These are phyloP conservation scores for Sporothrix globosa DNA, from an alignment of 2,329 filamentous ascomycete species.

Conservation along the genomic window DNA sequence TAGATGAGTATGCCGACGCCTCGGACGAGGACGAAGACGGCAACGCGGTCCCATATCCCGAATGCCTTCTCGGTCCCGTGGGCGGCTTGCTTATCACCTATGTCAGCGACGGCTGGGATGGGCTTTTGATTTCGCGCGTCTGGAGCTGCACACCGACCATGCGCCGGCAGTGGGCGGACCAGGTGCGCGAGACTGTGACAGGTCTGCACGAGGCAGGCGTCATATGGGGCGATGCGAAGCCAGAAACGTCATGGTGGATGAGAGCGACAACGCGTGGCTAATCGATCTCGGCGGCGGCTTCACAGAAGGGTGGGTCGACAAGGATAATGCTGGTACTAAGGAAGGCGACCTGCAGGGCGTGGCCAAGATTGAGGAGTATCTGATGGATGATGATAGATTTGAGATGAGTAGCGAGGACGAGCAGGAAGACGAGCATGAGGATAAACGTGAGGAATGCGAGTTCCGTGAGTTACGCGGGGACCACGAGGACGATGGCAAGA, in stretches of 20 bases:
- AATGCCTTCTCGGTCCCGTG: constrained; percentile 20
- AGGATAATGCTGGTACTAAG: constrained; percentile 17
- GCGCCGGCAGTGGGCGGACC: constrained; percentile 17
- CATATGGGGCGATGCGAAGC: constrained; percentile 17
- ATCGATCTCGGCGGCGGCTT: constrained; percentile 21
- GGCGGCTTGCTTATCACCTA: constrained; percentile 21
- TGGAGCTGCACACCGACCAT: constrained; percentile 16
- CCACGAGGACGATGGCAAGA: neutral
- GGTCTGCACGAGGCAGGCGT: constrained; percentile 12
- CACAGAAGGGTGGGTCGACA: constrained; percentile 19
- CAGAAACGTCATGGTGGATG: constrained; percentile 21
- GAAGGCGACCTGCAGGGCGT: constrained; percentile 23
- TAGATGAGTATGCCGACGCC: constrained; percentile 15
- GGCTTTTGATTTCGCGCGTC: constrained; percentile 8
- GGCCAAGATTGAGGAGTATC: constrained; percentile 23
- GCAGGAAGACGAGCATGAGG: neutral
- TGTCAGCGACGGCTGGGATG: constrained; percentile 24
- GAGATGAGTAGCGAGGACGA: constrained; percentile 20
- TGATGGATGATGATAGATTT: constrained; percentile 20
- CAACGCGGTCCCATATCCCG: constrained; percentile 4
- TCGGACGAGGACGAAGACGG: constrained; percentile 12
- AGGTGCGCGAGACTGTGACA: constrained; percentile 18
- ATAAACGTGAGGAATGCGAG: neutral
- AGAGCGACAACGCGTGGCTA: constrained; percentile 14
- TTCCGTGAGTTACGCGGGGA: too few relatives aligned